Evolutionary conservation across 2,329 filamentous ascomycete genomes (phyloP).

Genomic region (Sporothrix humicola): DNA sequence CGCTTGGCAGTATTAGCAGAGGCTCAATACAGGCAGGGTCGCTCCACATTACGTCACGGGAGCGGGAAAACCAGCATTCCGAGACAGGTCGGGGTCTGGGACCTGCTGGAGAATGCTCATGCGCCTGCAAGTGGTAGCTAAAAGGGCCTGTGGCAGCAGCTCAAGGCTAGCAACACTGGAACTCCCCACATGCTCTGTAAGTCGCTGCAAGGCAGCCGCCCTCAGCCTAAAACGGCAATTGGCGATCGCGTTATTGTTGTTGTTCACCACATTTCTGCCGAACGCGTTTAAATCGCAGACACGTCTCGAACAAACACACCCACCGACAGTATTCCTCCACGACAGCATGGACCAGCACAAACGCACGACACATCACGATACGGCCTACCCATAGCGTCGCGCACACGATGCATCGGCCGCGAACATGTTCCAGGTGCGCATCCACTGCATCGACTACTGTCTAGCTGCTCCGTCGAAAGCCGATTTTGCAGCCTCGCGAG

Average conservation of each 20-base stretch:
- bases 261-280: neutral
- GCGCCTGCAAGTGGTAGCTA: neutral
- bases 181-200: slow-evolving; percentile 23
- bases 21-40: too few relatives aligned
- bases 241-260: slow-evolving; percentile 27
- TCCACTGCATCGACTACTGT: slow-evolving; percentile 97
- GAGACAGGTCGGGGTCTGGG: neutral
- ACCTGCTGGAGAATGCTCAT: neutral
- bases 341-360: neutral
- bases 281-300: neutral
- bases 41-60: slow-evolving; percentile 24
- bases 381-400: neutral
- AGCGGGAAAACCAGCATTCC: slow-evolving; percentile 24
- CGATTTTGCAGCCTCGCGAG: slow-evolving; percentile 67
- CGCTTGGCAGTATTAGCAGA: neutral
- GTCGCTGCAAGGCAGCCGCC: slow-evolving; percentile 19
- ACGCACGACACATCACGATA: neutral
- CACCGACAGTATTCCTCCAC: neutral
- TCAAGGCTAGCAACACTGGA: too few relatives aligned
- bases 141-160: neutral
- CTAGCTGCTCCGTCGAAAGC: slow-evolving; percentile 78
- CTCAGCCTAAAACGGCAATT: slow-evolving; percentile 27
- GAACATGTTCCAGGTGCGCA: slow-evolving; percentile 76
- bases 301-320: neutral
- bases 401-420: slow-evolving; percentile 29